Percentiles rank a stretch among this genome's conserved stretches.
phyloP scores from a whole-genome alignment of 2,329 filamentous ascomycete species.

The Talaromyces sp. region DNA sequence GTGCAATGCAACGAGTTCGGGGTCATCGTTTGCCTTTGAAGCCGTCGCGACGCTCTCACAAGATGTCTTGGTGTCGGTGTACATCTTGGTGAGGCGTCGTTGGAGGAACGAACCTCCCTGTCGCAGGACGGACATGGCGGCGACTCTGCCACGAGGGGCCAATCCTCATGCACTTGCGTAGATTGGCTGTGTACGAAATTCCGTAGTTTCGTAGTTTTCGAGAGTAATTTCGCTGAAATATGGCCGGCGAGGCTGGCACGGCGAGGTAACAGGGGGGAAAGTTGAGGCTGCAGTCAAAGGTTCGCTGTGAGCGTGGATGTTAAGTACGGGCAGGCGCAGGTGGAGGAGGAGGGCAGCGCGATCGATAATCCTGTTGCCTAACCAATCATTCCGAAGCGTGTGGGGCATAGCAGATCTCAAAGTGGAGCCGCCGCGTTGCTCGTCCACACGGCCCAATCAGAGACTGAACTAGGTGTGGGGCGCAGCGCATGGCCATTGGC shows the following conservation, averaged over 20 bases:
- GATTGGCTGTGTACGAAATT: background rate
- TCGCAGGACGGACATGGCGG: slow-evolving; percentile 42
- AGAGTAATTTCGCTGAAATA: background rate
- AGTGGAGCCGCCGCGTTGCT: background rate
- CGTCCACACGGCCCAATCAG: background rate
- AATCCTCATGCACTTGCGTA: background rate
- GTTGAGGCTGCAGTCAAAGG: background rate
- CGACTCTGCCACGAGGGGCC: slow-evolving; percentile 9
- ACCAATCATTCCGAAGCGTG: slow-evolving; percentile 15
- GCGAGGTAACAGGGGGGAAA: background rate
- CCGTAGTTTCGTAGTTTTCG: background rate
- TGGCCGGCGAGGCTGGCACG: background rate
- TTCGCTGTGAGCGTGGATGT: background rate
- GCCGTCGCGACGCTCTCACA: slow-evolving; percentile 50
- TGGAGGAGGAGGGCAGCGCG: background rate
- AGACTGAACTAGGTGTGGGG: background rate
- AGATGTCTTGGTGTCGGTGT: slow-evolving; percentile 59
- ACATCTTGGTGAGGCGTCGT: slow-evolving; percentile 54
- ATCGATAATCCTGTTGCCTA: slow-evolving; percentile 39
- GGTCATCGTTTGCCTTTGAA: slow-evolving; percentile 44
- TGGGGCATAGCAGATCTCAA: background rate
- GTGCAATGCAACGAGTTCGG: slow-evolving; percentile 52
- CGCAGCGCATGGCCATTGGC: background rate
- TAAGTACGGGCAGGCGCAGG: slow-evolving; percentile 2
- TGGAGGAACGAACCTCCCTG: slow-evolving; percentile 41